Conservation (phyloP, 495 filamentous ascomycete genomes). For the Antarctomyces pellizariae region DNA sequence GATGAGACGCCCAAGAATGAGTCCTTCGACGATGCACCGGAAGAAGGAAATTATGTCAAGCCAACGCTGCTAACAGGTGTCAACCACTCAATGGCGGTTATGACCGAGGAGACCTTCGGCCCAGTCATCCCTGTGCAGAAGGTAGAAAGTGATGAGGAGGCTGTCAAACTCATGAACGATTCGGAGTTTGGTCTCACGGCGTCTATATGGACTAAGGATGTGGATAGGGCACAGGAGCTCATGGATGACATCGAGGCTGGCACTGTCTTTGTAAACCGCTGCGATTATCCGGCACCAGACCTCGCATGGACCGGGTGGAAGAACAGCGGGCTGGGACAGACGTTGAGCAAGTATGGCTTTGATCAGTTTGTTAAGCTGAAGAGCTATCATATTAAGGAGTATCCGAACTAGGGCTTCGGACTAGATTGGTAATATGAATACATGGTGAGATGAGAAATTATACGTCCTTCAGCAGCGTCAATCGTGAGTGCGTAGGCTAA, state of each 20-base stretch:
- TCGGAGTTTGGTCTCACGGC: constrained; percentile 85
- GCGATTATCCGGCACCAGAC: constrained; percentile 82
- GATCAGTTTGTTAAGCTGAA: constrained; percentile 92
- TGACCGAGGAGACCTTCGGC: constrained; percentile 93
- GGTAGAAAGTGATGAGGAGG: constrained; percentile 63
- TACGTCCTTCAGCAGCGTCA: no score
- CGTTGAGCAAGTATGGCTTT: constrained; percentile 72
- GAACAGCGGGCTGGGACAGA: constrained; percentile 76
- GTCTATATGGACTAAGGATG: constrained; percentile 96
- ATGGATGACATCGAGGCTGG: constrained; percentile 73
- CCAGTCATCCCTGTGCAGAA: constrained; percentile 89
- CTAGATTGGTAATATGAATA: no score
- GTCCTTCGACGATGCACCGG: constrained; percentile 41
- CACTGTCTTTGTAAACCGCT: constrained; percentile 90
- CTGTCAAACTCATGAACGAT: constrained; percentile 76
- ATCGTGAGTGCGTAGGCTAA: no score
- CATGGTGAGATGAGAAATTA: no score
- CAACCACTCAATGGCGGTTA: constrained; percentile 65
- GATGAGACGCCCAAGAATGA: constrained; percentile 64
- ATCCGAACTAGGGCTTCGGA: constrained; percentile 46
- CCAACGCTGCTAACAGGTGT: constrained; percentile 68
- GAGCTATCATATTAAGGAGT: constrained; percentile 85
- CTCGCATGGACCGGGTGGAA: constrained; percentile 98
- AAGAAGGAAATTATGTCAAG: constrained; percentile 62
- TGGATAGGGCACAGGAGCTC: constrained; percentile 47